Base-by-base conservation (phyloP, 2,329 filamentous ascomycete species). In the Cordyceps sp. region DNA sequence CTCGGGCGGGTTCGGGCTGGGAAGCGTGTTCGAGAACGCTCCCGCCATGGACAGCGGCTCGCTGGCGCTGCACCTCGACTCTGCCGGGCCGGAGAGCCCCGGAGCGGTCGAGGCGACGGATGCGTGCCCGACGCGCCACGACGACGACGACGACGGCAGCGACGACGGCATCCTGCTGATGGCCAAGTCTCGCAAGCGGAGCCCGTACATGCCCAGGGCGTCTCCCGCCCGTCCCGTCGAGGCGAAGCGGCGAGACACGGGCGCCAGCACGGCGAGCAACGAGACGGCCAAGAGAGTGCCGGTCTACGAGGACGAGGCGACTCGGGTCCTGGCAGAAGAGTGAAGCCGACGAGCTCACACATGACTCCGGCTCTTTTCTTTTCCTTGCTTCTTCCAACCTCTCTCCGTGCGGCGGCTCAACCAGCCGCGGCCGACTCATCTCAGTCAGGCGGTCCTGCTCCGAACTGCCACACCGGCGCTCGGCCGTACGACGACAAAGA, bases 221-320 rank as follows among this genome's bases (percentile, higher is more conserved):
- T 23, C 35, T 5, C 33, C 44, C 21, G 23, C 42, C 37, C 31
- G 51, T 12, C 52, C 49, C 20, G 55, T 55, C 32, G 54, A 53
- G 29, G 52, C 60, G 3, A 56, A 54, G 37, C 58, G 71, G 35
- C 62, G 72, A 21, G 67, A 71, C 40, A 76, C 71, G 33, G 70
- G 73, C 41, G 66, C 65, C 2, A 73, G 68, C 40, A 65, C 69
- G 19, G 66, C 64, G 21, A 75, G 70, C 45, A 73, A 68, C 2
- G 72, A 75, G 42, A 77, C 72, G 27, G 72, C 72, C 25, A 76
- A 73, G 53, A 73, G 72, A 46, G 46, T 70, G 14, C 39, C 53
- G 25, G 43, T 58, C 31, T 48, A 55, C 37, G 50, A 50, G 37
- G 54, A 51, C 38, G 48, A 50, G 12, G n/a, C 10, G 7, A 22